Conservation (phyloP, 1,139 yeast species). For the Nakaseomyces uthaithaninus region DNA sequence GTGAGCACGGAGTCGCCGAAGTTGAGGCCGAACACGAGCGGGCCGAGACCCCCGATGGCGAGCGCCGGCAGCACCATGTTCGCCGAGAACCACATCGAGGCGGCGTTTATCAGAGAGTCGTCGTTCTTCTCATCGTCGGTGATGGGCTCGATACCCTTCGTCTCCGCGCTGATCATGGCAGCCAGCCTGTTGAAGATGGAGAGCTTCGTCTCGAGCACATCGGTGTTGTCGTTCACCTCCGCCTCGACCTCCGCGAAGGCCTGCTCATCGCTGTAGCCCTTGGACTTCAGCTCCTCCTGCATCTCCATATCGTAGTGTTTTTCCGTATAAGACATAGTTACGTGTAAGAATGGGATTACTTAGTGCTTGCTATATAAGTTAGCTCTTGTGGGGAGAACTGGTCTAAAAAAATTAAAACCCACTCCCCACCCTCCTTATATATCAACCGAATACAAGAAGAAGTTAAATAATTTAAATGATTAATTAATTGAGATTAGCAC, state of each 20-base stretch:
- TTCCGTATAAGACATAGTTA: conserved; percentile 2
- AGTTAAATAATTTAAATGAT: too few relatives aligned
- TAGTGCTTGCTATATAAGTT: neutral
- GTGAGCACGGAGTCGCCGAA: conserved; percentile 59
- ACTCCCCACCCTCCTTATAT: too few relatives aligned
- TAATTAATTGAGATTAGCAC: too few relatives aligned
- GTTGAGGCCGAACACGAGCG: conserved; percentile 40
- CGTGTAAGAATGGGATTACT: neutral
- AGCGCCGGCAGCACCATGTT: conserved; percentile 82
- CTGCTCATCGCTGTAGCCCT: conserved; percentile 1
- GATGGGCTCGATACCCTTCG: conserved; percentile 43
- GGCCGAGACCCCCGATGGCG: conserved; percentile 74
- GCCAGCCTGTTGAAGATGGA: conserved; percentile 33
- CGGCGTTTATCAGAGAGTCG: conserved; percentile 56
- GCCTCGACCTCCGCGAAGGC: neutral
- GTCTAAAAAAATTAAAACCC: too few relatives aligned
- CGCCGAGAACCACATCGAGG: conserved; percentile 90
- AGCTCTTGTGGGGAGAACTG: too few relatives aligned
- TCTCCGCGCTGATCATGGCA: conserved; percentile 35
- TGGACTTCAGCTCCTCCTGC: neutral
- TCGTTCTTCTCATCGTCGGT: conserved; percentile 43
- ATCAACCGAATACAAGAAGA: too few relatives aligned
- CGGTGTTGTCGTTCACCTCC: neutral
- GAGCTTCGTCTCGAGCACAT: conserved; percentile 14
- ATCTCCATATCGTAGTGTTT: conserved; percentile 4